Evolutionary conservation across 2,329 filamentous ascomycete species (phyloP).

Genomic region (Aspergillus transmontanensis): DNA sequence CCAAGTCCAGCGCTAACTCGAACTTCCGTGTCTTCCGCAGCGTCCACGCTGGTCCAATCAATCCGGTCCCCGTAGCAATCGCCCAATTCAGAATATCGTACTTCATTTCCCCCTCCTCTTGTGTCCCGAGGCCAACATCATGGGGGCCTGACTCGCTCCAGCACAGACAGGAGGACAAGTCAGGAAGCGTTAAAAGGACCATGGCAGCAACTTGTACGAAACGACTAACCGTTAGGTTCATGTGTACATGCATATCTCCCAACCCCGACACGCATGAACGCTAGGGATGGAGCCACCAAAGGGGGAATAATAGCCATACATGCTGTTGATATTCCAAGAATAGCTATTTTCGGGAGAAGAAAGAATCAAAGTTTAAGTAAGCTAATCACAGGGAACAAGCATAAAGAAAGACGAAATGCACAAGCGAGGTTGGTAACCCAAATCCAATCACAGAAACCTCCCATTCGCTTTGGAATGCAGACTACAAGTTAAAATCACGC

Average conservation of each 20-base stretch:
- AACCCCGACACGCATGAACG: constrained; percentile 13
- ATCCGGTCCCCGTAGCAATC: constrained; percentile 4
- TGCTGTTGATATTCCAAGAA: constrained; percentile 1
- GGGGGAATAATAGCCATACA: background rate
- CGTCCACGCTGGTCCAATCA: constrained; percentile 9
- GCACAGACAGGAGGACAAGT: constrained; percentile 3
- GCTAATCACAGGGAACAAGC: background rate
- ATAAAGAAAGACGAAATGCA: background rate
- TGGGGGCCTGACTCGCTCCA: constrained; percentile 9
- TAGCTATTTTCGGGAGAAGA: background rate
- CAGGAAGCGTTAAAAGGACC: constrained; percentile 1
- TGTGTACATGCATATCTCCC: constrained; percentile 12
- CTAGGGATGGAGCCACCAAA: background rate
- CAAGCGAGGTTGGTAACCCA: background rate
- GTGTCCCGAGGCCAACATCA: background rate
- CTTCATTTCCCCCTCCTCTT: constrained; percentile 1
- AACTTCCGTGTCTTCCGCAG: background rate
- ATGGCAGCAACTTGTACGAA: constrained; percentile 3
- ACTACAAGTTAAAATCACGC: constrained; percentile 2
- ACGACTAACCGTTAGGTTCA: constrained; percentile 16
- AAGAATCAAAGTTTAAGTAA: background rate
- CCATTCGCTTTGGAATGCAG: background rate
- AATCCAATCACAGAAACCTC: constrained; percentile 1
- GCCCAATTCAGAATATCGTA: constrained; percentile 4
- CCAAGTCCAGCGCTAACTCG: background rate